Conservation (phyloP, 768 basidiomycete species). For the Boletus tylopilopsis region DNA sequence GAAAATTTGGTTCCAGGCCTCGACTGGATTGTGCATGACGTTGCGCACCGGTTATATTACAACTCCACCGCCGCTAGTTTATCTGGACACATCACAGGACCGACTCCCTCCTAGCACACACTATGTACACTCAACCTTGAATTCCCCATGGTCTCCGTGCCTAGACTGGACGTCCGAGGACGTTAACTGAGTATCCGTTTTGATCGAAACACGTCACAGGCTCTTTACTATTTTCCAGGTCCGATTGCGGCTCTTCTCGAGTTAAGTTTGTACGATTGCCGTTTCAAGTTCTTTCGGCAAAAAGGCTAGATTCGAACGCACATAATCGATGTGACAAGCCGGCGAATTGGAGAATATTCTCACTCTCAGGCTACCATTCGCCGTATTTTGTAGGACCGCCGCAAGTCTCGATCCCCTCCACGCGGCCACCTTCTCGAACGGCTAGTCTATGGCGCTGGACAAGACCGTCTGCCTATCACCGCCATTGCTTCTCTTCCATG, state of each 20-base stretch:
- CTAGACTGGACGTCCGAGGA: slow-evolving; percentile 6
- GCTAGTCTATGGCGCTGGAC: slow-evolving; percentile 9
- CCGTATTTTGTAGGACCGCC: slow-evolving; percentile 5
- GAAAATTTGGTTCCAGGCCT: slow-evolving; percentile 79
- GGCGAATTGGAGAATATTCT: slow-evolving; percentile 1
- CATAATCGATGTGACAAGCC: slow-evolving; percentile 6
- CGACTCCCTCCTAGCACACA: slow-evolving; percentile 1
- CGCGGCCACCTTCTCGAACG: slow-evolving; percentile 19
- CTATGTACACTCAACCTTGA: neutral
- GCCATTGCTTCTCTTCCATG: slow-evolving; percentile 19
- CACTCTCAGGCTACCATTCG: slow-evolving; percentile 1
- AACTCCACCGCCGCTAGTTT: slow-evolving; percentile 37
- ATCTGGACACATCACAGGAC: neutral
- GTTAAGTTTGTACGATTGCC: slow-evolving; percentile 3
- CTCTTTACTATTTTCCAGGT: slow-evolving; percentile 2
- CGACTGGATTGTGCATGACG: slow-evolving; percentile 89
- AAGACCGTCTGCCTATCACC: slow-evolving; percentile 23
- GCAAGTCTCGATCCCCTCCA: slow-evolving; percentile 14
- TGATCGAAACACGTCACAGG: slow-evolving; percentile 11
- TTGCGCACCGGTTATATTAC: slow-evolving; percentile 86
- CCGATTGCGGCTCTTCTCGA: slow-evolving; percentile 8
- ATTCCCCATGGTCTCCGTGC: slow-evolving; percentile 10
- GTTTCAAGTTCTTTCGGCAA: slow-evolving; percentile 10
- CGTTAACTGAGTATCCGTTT: slow-evolving; percentile 1
- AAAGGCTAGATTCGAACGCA: slow-evolving; percentile 8